Evolutionary conservation across 164 flowering plant genomes (phyloP).

Genomic region (Saururus chinensis): DNA sequence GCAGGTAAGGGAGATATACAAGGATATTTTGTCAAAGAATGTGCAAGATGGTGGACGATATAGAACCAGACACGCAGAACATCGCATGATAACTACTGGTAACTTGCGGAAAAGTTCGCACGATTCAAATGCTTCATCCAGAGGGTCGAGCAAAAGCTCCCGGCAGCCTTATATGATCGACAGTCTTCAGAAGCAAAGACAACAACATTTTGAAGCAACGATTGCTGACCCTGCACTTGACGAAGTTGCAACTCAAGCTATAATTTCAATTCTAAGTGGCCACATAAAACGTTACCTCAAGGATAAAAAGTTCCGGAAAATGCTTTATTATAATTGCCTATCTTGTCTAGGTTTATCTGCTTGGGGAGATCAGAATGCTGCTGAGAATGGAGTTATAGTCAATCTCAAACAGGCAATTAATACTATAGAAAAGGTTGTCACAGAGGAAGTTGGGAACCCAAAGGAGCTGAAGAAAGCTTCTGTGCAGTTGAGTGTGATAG

Average conservation of each 20-base stretch:
- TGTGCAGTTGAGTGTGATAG: constrained; percentile 48
- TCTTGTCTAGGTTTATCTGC: constrained; percentile 31
- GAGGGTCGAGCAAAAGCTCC: constrained; percentile 15
- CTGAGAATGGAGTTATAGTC: constrained; percentile 29
- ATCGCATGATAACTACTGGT: constrained; percentile 6
- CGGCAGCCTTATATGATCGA: constrained; percentile 15
- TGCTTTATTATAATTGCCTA: constrained; percentile 29
- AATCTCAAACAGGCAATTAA: constrained; percentile 56
- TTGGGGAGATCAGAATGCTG: constrained; percentile 16
- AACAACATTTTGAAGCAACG: constrained; percentile 4
- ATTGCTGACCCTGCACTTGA: constrained; percentile 40
- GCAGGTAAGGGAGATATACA: constrained; percentile 2
- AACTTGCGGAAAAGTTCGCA: constrained; percentile 12
- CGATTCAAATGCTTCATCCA: constrained; percentile 5
- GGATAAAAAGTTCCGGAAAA: constrained; percentile 35
- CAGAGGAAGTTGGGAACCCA: constrained; percentile 19
- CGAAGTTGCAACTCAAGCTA: constrained; percentile 59
- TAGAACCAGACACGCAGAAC: constrained; percentile 9
- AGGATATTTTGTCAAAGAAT: constrained; percentile 12
- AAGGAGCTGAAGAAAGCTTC: constrained; percentile 52
- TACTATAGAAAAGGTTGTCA: constrained; percentile 36
- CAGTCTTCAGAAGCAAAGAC: constrained; percentile 15
- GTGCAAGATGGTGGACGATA: constrained; percentile 8
- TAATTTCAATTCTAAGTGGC: constrained; percentile 52
- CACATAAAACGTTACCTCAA: constrained; percentile 30